Base-by-base conservation (phyloP, 177 flowering plant species). In the Vitis hybrid region DNA sequence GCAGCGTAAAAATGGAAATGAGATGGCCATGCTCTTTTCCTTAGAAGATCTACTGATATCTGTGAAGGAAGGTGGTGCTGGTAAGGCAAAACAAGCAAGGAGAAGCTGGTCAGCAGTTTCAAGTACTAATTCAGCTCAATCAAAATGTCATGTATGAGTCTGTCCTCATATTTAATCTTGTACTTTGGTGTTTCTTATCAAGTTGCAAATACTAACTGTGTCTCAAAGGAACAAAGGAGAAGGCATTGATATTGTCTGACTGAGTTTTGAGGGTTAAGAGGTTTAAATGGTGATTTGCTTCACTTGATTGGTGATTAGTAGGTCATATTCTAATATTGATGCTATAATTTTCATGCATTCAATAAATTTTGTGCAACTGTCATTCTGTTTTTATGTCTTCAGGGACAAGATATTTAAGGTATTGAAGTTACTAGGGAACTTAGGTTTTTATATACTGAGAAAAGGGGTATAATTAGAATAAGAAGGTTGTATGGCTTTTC, bases 41-140 rank as follows among this genome's bases (percentile, higher is more conserved):
- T 69, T 87, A 80, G 90, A 84, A 71, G 88, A 85, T 70, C 63
- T 90, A 21, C 77, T 91, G 50, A 58, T 50, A 52, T 81, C 66
- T 65, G 67, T 76, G 52, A 81, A 82, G 70, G 78, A 78, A 63
- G 63, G 59, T 62, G 73, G 63, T 72, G 11, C 66, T 24, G 48
- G 17, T 69, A 76, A 77, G 59, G 74, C 70, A 17, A 87, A 82
- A 67, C 65, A 21, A 54, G 66, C 68, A 55, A 84, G 73, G 71
- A 75, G 68, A 69, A 70, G 74, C 69, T 15, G 61, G 9, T 66
- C 80, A 52, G 62, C 59, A 35, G 50, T 77, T 71, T 76, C 86
- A 71, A 78, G 52, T 66, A 71, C 83, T 63, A 69, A 58, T 67
- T 66, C 83, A 53, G 54, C 48, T 56, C 73, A 73, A 58, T 61